Evolutionary conservation across 371 early-diverging fungal species (phyloP), one percentile per base, ranked within the genome.

Genomic region (Phascolomyces articulosus): DNA sequence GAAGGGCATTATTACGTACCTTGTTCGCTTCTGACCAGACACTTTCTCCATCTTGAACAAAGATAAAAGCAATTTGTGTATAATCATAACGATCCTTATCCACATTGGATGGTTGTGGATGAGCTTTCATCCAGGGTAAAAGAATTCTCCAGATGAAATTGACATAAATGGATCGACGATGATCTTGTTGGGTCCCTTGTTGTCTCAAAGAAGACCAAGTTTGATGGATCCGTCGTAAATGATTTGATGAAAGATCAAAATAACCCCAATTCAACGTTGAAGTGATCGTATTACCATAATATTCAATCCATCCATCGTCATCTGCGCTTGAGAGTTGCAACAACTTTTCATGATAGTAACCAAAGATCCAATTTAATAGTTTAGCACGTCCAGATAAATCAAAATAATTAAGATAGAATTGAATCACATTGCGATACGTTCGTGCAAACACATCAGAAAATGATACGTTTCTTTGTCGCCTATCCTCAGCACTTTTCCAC

Each of bases 31-130:
- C 60, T 28, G 54, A 13, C 66, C 66, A 66, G 2, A 66, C 8
- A 4, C 7, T 41, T 3, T 55, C 66, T 4, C 51, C 60, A 23
- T 66, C 56, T 23, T 60, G 40, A 3, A 40, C 41, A 38, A 60
- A 66, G 1, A 55, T 44, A 40, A 66, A 66, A 4, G 60, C 60
- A n/a, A 66, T 9, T n/a, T 48, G n/a, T 4, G 34, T 41, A 40
- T 51, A 48, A 28, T 48, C 27, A 16, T 20, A 56, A 6, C 31
- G 23, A 24, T 54, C 40, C 1, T 62, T 23, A 4, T 11, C 23
- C 28, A n/a, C 38, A 31, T 18, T n/a, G 15, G 23, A 23, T 20
- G 23, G 41, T 11, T 11, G 20, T 9, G 54, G 20, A 24, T 26
- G 55, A 4, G 21, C 28, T 44, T 1, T 18, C 26, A 55, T 40